Base-by-base conservation (phyloP, 2,329 filamentous ascomycete genomes). In the Fusarium azukiicola region DNA sequence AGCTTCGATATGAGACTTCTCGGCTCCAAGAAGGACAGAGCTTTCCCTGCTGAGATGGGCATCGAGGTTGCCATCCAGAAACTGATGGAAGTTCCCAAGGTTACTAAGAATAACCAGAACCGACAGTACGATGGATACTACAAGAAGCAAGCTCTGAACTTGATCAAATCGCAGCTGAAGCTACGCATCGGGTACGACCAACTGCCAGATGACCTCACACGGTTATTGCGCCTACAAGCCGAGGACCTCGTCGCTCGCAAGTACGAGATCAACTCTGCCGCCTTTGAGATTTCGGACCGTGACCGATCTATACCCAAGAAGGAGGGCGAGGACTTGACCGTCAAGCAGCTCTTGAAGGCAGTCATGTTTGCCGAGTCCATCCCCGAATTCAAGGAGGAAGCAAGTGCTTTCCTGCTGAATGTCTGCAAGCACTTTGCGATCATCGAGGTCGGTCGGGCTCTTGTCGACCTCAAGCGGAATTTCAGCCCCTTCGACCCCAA, bases 1-100 rank as follows among this genome's bases (percentile, higher is more conserved):
- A 98, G 96, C 84, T 96, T 99, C 78, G 97, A 99, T 80, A 90
- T 99, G 73, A 95, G 96, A 46, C 92, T 99, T 17, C 96, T 98
- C 74, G 98, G 98, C 0, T 97, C 98, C 0, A 97, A 96, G 83
- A 95, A 95, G 81, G 97, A 99, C 80, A 92, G 97, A 70, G 95
- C 97, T 0, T 98, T 99, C 84, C 97, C 97, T 9, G 93, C 96
- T 8, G 95, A 96, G 68, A 93, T 98, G 64, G 98, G 98, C 17
- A 93, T 99, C 71, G 97, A 99, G 76, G 92, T 96, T 63, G 97
- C 98, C 2, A 96, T 99, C 77, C 94, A 95, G 72, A 99, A 98
- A 86, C 88, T 99, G 61, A 95, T 95, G 90, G 97, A 99, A 84
- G 87, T 93, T 2, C 94, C 96, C 0, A 97, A 96, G 91, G 86